Evolutionary conservation across 345 rosid species (phyloP), one percentile per base, ranked within the genome.

Genomic region (Xanthoceras sorbifolium): DNA sequence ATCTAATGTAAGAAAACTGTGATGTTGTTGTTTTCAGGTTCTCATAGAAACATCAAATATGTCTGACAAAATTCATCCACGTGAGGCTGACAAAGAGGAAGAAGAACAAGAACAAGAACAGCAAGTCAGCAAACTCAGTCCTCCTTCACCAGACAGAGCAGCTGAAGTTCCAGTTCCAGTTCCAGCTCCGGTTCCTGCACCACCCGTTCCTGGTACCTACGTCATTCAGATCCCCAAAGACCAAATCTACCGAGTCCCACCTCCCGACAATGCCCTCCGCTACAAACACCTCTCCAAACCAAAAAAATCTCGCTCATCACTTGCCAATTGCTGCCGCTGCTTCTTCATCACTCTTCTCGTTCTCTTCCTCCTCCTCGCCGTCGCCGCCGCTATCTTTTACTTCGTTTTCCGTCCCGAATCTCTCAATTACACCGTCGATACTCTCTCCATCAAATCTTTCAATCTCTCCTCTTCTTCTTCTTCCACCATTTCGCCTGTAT

Each of bases 221-320:
- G 94, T 96, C 40, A 82, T 92, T 80, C 93, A 88, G 61, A 80
- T 96, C 77, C 99, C 97, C 3, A 96, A 96, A 70, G 94, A 93
- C 78, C 96, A 90, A 76, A 72, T 96, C 88, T 90, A 90, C 85
- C 90, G 94, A n/a, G 83, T 96, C 5, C 98, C 99, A 0, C 98
- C 99, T 1, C 97, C 93, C 32, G 96, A 86, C 73, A 92, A 92
- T 80, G 91, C 93, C 15, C 83, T 80, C 25, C 97, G 90, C 28
- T 78, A 70, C 60, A 82, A 85, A 7, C 75, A 76, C n/a, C 92
- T 92, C 84, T 82, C 99, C 4, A 77, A 82, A 55, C 81, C 85
- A 1, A 83, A 85, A 1, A 83, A 85, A 48, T 9, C 69, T 20
- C 69, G 74, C 18, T 83, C 85, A 28, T 3, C 66, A 59, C 85